These are phyloP conservation scores for Exophiala aquamarina DNA, from an alignment of 2,329 filamentous ascomycete genomes.

Conservation along the genomic window DNA sequence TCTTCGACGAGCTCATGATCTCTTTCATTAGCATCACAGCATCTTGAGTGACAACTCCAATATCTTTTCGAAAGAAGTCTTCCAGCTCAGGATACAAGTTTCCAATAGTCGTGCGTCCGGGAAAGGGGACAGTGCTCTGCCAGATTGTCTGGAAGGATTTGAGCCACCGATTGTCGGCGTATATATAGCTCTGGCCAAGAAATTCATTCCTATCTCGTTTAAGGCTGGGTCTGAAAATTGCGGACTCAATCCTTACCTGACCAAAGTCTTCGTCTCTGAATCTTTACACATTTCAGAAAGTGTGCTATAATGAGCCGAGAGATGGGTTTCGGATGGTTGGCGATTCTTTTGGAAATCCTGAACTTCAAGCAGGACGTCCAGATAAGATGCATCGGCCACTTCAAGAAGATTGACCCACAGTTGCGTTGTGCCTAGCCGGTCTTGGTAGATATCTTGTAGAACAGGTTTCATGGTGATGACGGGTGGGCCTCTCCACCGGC, in stretches of 20 bases:
- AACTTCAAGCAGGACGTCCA: neutral
- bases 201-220: neutral
- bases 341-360: neutral
- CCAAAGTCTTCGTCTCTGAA: neutral
- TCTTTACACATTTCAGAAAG: neutral
- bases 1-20: neutral
- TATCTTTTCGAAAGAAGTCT: conserved; percentile 2
- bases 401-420: neutral
- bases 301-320: neutral
- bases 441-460: neutral
- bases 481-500: neutral
- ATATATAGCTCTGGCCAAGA: neutral
- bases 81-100: neutral
- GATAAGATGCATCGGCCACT: neutral
- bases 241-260: neutral
- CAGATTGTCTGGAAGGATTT: neutral
- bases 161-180: neutral
- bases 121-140: neutral
- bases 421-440: neutral
- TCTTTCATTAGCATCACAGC: neutral
- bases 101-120: conserved; percentile 1
- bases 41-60: conserved; percentile 1
- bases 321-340: neutral
- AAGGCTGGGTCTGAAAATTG: neutral
- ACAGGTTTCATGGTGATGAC: conserved; percentile 1